These are phyloP conservation scores for Monosporascus sp. DNA, from an alignment of 2,329 filamentous ascomycete species.

Conservation along the genomic window DNA sequence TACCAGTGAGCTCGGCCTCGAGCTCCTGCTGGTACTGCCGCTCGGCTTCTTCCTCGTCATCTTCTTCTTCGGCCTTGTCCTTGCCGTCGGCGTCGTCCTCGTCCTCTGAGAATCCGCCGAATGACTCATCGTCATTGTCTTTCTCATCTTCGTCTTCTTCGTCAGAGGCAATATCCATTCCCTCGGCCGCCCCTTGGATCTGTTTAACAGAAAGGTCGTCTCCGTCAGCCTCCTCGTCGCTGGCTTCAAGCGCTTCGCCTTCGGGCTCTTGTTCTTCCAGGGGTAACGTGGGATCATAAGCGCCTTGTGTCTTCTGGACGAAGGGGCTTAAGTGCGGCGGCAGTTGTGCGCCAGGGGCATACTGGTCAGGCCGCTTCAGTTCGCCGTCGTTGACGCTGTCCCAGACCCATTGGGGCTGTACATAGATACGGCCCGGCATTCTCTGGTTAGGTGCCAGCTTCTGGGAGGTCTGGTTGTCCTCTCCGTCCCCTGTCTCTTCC, in stretches of 20 bases:
- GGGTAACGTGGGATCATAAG: constrained; percentile 84
- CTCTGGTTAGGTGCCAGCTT: constrained; percentile 59
- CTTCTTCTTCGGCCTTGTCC: constrained; percentile 31
- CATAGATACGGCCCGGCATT: constrained; percentile 84
- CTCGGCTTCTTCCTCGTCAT: constrained; percentile 51
- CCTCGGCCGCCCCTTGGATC: constrained; percentile 37
- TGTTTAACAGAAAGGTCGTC: constrained; percentile 36
- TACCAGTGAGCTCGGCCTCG: constrained; percentile 83
- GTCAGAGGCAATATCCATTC: constrained; percentile 47
- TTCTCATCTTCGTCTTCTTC: constrained; percentile 39
- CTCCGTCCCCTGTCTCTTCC: constrained; percentile 42
- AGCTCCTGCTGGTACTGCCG: constrained; percentile 81
- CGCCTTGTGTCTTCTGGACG: constrained; percentile 78
- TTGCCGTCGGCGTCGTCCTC: constrained; percentile 37
- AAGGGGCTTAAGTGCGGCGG: constrained; percentile 96
- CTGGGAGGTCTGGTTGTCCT: constrained; percentile 58
- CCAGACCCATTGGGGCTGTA: constrained; percentile 99
- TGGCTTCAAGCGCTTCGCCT: constrained; percentile 71
- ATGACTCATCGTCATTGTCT: constrained; percentile 35
- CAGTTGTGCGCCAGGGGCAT: constrained; percentile 81
- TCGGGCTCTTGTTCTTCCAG: constrained; percentile 85
- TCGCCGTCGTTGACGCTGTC: constrained; percentile 91
- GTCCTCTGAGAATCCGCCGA: constrained; percentile 46
- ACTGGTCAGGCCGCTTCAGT: constrained; percentile 78
- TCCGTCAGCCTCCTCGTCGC: constrained; percentile 47